These are phyloP conservation scores for Cladosporium cucumerinum DNA, from an alignment of 2,329 filamentous ascomycete species.

Conservation along the genomic window DNA sequence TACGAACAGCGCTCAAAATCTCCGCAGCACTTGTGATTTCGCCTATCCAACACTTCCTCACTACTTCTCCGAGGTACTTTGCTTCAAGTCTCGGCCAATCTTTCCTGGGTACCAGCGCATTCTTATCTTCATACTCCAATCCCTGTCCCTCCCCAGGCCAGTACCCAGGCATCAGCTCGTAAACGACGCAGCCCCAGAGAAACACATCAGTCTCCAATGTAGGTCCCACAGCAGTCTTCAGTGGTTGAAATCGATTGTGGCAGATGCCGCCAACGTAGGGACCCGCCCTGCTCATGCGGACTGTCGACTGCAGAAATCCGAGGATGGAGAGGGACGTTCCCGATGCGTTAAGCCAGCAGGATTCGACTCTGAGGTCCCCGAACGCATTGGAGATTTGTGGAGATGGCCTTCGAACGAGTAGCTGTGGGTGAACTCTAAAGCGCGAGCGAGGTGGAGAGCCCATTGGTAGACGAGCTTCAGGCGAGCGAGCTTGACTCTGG, in stretches of 20 bases:
- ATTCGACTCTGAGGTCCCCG: not conserved
- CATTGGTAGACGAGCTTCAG: conserved; percentile 1
- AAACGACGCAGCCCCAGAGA: conserved; percentile 2
- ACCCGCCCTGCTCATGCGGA: not conserved
- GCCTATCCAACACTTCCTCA: not conserved
- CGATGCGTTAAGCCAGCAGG: not conserved
- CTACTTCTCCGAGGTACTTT: not conserved
- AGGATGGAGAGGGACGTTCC: not conserved
- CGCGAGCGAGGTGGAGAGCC: not conserved
- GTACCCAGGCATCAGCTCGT: not conserved
- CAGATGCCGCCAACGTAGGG: not conserved
- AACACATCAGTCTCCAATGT: not conserved
- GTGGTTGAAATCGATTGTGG: not conserved
- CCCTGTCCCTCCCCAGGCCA: conserved; percentile 5
- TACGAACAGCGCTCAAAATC: not conserved
- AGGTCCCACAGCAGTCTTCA: not conserved
- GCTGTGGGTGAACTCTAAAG: not conserved
- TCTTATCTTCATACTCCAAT: not conserved
- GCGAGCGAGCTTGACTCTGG: not conserved
- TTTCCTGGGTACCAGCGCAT: not conserved
- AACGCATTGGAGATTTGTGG: not conserved
- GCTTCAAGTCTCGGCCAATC: not conserved
- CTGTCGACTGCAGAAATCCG: not conserved
- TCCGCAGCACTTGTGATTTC: not conserved
- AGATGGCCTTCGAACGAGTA: not conserved